Evolutionary conservation across 108 stramenopile species (phyloP).

Genomic region (Pseudonitzschia delicatissima): DNA sequence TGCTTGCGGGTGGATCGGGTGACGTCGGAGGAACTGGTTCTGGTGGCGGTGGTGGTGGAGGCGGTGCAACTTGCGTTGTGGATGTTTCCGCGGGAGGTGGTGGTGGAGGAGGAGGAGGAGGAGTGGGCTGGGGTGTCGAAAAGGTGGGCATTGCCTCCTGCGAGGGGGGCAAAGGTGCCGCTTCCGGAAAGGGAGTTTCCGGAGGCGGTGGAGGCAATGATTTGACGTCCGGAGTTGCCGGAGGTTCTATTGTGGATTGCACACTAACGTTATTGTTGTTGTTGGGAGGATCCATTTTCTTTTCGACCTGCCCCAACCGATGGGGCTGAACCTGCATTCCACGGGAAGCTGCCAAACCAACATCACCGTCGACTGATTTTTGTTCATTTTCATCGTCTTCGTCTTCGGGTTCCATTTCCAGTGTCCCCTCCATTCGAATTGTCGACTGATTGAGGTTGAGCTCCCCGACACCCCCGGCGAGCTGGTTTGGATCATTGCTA

Average conservation of each 20-base stretch:
- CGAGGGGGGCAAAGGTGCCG: not conserved
- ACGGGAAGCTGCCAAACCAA: not conserved
- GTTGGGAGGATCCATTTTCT: too few species aligned
- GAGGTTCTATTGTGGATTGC: not conserved
- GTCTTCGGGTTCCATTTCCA: conserved; percentile 73
- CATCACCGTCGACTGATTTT: not conserved
- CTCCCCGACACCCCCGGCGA: conserved; percentile 3
- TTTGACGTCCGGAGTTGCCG: not conserved
- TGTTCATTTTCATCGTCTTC: conserved; percentile 10
- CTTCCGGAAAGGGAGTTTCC: not conserved
- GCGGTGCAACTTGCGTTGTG: not conserved
- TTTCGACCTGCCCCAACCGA: conserved; percentile 6
- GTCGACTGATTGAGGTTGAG: not conserved
- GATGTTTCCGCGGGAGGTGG: not conserved
- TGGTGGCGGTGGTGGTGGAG: not conserved
- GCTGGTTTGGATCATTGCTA: conserved; percentile 22
- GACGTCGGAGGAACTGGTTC: not conserved
- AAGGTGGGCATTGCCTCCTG: too few species aligned
- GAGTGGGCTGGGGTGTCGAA: not conserved
- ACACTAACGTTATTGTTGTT: not conserved
- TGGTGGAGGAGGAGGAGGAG: not conserved
- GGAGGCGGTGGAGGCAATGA: not conserved
- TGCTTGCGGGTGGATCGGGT: not conserved
- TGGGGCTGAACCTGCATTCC: conserved; percentile 21
- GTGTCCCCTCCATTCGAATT: conserved; percentile 56